A percentile compares a stretch with the other conserved stretches of the same genome.
phyloP scores from a whole-genome alignment of 2,329 filamentous ascomycete species.

The Beauveria sp. region DNA sequence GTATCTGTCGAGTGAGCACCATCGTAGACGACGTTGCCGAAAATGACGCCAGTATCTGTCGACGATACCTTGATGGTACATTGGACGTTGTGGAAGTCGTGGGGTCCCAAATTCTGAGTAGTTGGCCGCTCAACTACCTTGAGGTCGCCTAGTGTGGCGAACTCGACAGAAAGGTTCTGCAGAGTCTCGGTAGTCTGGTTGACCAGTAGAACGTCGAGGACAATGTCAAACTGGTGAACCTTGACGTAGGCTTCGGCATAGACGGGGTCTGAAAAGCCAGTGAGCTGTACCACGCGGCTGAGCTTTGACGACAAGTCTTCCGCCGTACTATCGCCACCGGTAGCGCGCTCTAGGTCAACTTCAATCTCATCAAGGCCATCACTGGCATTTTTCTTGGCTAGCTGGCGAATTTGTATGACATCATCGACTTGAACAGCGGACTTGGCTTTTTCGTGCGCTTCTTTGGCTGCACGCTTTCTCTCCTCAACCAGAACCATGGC shows the following conservation, averaged over 20 bases:
- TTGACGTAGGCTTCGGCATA: conserved; percentile 99
- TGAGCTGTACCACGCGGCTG: conserved; percentile 91
- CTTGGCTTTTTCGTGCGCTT: conserved; percentile 87
- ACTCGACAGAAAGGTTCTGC: conserved; percentile 95
- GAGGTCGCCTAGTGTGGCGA: conserved; percentile 93
- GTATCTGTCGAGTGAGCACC: conserved; percentile 86
- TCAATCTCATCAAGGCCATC: conserved; percentile 83
- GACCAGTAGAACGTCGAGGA: conserved; percentile 90
- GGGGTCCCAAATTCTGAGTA: conserved; percentile 88
- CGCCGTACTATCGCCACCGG: conserved; percentile 73
- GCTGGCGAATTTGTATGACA: conserved; percentile 83
- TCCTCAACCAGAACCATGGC: conserved; percentile 97
- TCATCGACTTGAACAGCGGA: conserved; percentile 93
- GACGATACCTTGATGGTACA: conserved; percentile 98
- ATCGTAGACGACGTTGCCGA: conserved; percentile 97
- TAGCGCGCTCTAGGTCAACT: conserved; percentile 86
- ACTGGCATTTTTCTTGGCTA: conserved; percentile 80
- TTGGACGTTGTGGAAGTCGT: conserved; percentile 97
- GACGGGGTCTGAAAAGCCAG: conserved; percentile 94
- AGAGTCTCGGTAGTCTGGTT: conserved; percentile 96
- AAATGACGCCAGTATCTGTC: conserved; percentile 96
- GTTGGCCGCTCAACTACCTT: conserved; percentile 96
- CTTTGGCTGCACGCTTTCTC: conserved; percentile 94
- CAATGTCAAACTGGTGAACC: conserved; percentile 97
- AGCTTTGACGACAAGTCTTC: conserved; percentile 92